phyloP scores from a whole-genome alignment of 2,329 filamentous ascomycete species.

The Chlorencoelia australis region DNA sequence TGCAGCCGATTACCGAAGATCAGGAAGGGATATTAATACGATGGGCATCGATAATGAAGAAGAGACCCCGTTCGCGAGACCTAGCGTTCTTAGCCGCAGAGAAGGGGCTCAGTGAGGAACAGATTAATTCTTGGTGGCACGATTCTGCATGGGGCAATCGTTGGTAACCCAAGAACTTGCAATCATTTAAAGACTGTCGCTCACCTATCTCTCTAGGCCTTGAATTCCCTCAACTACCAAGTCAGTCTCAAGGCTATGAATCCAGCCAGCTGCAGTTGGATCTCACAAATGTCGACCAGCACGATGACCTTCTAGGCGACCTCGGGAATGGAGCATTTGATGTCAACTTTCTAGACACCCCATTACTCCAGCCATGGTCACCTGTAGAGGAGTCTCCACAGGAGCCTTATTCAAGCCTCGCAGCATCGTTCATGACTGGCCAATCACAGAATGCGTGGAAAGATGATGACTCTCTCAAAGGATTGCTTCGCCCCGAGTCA shows the following conservation, averaged over 20 bases:
- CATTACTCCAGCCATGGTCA: neutral
- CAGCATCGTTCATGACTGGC: neutral
- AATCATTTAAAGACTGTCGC: no score
- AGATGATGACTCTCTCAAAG: neutral
- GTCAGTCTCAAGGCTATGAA: no score
- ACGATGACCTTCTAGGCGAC: no score
- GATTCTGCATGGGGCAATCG: slow-evolving; percentile 1
- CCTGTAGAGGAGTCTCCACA: neutral
- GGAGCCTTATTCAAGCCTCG: neutral
- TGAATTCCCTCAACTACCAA: no score
- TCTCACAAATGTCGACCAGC: no score
- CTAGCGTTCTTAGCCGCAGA: slow-evolving; percentile 9
- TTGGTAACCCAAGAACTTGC: no score
- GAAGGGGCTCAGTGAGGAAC: slow-evolving; percentile 12
- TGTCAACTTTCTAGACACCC: neutral
- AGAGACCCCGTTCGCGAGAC: slow-evolving; percentile 5
- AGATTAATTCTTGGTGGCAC: slow-evolving; percentile 14
- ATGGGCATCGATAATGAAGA: slow-evolving; percentile 11
- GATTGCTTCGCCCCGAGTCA: neutral
- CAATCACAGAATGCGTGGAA: neutral
- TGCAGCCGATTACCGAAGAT: slow-evolving; percentile 9
- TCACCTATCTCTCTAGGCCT: no score
- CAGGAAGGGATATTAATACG: slow-evolving; percentile 11
- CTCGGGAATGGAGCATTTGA: neutral
- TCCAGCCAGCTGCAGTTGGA: no score